These are phyloP conservation scores for Hypoxylon perforatum DNA, from an alignment of 495 filamentous ascomycete species.

Conservation along the genomic window DNA sequence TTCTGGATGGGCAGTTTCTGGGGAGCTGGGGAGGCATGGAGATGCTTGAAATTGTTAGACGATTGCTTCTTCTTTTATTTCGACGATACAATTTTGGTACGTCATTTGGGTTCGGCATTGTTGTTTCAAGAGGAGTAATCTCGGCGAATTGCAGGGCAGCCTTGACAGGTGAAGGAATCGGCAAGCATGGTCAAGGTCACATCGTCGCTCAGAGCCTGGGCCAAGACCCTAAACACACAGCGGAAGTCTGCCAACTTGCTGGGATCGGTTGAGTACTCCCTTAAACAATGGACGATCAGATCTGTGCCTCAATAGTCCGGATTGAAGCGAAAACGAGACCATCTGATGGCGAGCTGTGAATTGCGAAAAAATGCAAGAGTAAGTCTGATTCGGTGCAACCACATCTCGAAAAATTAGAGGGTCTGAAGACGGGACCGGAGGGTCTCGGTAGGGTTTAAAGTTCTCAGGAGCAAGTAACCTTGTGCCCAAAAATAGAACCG, in stretches of 20 bases:
- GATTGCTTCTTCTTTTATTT: not conserved
- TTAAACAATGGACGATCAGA: too few species aligned
- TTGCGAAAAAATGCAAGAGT: not conserved
- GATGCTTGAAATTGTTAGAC: not conserved
- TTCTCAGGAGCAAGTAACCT: conserved; percentile 18
- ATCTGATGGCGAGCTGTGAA: not conserved
- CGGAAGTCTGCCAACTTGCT: not conserved
- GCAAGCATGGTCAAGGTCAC: conserved; percentile 20
- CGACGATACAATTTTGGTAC: conserved; percentile 6
- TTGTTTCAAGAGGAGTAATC: conserved; percentile 30
- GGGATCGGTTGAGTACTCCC: not conserved
- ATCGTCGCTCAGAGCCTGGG: conserved; percentile 12
- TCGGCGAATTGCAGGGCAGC: conserved; percentile 34
- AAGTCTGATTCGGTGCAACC: conserved; percentile 5
- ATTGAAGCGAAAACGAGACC: not conserved
- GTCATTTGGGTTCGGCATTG: conserved; percentile 21
- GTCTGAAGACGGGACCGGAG: not conserved
- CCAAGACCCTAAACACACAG: not conserved
- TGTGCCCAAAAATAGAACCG: conserved; percentile 34
- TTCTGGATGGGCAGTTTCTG: too few species aligned
- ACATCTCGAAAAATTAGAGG: not conserved
- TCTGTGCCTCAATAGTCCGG: not conserved
- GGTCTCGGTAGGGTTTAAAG: conserved; percentile 13
- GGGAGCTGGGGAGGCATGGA: not conserved
- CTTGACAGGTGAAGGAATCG: conserved; percentile 9